Evolutionary conservation across 169 alveolate species (phyloP).

Genomic region (Amoebophrya sp.): DNA sequence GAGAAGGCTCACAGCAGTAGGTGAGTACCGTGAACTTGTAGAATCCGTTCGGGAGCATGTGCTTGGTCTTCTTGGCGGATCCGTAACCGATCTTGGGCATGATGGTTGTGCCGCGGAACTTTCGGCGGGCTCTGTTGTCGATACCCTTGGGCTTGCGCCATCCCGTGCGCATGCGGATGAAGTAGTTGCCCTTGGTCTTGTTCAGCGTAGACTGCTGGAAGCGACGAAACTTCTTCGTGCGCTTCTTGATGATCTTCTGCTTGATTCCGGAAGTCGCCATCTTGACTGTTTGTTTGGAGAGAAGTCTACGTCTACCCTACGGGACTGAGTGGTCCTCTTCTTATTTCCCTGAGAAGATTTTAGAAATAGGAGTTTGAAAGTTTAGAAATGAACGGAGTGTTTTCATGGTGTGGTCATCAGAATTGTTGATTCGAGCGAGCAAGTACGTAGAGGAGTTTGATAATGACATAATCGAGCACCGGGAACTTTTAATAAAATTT

Average conservation of each 20-base stretch:
- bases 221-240: conserved; percentile 86
- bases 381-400: no score
- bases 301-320: no score
- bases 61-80: conserved; percentile 84
- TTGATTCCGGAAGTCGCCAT: conserved; percentile 8
- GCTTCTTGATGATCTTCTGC: conserved; percentile 82
- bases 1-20: no score
- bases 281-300: not conserved
- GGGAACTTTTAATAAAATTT: no score
- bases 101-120: conserved; percentile 85
- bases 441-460: no score
- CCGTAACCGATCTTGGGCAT: conserved; percentile 96
- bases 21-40: conserved; percentile 86
- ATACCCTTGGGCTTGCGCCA: conserved; percentile 98
- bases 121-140: conserved; percentile 91
- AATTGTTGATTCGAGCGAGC: no score
- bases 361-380: no score
- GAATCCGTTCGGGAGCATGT: conserved; percentile 84
- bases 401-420: no score
- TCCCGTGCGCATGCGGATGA: conserved; percentile 53
- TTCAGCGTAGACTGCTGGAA: conserved; percentile 64
- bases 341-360: no score
- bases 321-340: no score
- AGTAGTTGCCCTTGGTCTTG: conserved; percentile 1
- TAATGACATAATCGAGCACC: no score